Base-by-base conservation (phyloP, 2,329 filamentous ascomycete species). In the Fusarium udum region DNA sequence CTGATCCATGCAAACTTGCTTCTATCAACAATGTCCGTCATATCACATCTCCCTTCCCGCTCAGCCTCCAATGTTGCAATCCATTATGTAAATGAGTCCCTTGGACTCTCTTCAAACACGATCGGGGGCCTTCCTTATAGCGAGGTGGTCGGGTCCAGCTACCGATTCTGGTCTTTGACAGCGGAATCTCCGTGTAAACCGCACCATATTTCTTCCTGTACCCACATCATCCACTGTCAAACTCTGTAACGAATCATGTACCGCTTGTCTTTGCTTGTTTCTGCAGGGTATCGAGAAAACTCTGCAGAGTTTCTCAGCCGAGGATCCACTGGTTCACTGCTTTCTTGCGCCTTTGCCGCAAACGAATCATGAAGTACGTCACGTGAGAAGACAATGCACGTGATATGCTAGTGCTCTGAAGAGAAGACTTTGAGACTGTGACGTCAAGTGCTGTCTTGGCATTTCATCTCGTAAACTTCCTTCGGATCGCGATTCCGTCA, bases 201-300 rank as follows among this genome's bases (percentile, higher is more conserved):
- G 67, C 53, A 59, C 60, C 69, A 58, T 73, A 16, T 56, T 49
- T 51, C 32, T 51, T 32, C 34, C 26, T 43, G 22, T 53, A 61
- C 26, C 65, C 64, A 67, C 51, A 49, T 37, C n/a, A 52, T n/a
- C 56, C 66, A 61, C 71, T 52, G 22, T 13, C 15, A 26, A 52
- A 52, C 60, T 51, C 61, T 52, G 34, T 49, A n/a, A 64, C 71
- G 48, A 67, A 73, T 73, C 71, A 52, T 42, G 28, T 36, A 49
- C 45, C 8, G 16, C 20, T 45, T 71, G 22, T 42, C 28, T n/a
- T 48, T 43, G 20, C 34, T 55, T 42, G 34, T 42, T 55, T 55
- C 31, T 45, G 39, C 53, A 63, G 53, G 57, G 58, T 39, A 16
- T 36, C 32, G 68, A 69, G 73, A 73, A 73, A 73, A 74, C 53